Conservation (phyloP, 73 alveolate species). For the Blepharisma japonicum region DNA sequence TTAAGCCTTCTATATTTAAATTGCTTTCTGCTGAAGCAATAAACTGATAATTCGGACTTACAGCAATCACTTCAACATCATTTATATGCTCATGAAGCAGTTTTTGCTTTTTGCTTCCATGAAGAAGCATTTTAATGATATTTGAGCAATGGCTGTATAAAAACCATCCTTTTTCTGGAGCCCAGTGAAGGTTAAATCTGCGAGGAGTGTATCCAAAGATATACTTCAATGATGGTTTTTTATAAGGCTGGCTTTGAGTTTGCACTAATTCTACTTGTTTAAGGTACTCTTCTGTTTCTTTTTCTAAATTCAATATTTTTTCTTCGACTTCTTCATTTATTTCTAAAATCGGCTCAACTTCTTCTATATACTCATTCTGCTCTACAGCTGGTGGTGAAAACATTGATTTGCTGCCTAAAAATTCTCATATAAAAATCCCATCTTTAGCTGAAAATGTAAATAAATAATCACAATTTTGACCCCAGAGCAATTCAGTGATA, state of each 20-base stretch:
- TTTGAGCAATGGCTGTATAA: not conserved
- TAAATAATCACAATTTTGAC: not conserved
- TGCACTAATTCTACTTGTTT: not conserved
- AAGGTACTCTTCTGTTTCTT: slow-evolving; percentile 13
- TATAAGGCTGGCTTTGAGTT: not conserved
- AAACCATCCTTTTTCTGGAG: not conserved
- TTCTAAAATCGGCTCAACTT: not conserved
- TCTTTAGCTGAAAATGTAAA: not conserved
- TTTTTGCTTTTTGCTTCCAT: slow-evolving; percentile 3
- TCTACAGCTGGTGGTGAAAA: no score
- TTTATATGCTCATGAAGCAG: slow-evolving; percentile 1
- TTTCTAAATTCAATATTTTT: slow-evolving; percentile 3
- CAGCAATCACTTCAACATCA: not conserved
- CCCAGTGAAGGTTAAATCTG: not conserved
- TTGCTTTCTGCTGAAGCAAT: slow-evolving; percentile 13
- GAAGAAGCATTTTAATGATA: not conserved
- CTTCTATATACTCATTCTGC: not conserved
- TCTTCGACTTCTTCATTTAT: slow-evolving; percentile 8
- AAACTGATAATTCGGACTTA: not conserved
- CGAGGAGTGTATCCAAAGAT: not conserved
- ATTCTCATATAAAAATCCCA: slow-evolving; percentile 25
- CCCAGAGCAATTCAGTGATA: not conserved
- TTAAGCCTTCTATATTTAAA: not conserved
- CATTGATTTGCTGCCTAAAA: not conserved
- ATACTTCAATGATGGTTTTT: not conserved